Conservation (phyloP, 805 yeast species). For the Nakazawaea siamensis region DNA sequence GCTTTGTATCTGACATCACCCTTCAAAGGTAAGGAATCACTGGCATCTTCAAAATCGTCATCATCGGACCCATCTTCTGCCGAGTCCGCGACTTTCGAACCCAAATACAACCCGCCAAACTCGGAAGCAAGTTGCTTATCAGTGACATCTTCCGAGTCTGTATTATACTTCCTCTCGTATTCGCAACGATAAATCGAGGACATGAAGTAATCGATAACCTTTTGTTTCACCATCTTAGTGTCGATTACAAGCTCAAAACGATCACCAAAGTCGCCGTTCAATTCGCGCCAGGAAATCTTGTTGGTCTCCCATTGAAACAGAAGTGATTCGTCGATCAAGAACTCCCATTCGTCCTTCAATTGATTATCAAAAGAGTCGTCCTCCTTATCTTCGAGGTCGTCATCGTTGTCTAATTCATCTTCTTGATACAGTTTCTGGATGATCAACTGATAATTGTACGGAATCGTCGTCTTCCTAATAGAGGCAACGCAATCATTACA, state of each 20-base stretch:
- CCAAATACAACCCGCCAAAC: conserved; percentile 2
- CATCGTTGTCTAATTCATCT: conserved; percentile 54
- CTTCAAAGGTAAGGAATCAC: conserved; percentile 15
- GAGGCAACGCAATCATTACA: conserved; percentile 74
- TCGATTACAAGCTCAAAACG: conserved; percentile 73
- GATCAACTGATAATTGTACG: conserved; percentile 61
- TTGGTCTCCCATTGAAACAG: conserved; percentile 42
- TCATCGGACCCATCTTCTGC: conserved; percentile 22
- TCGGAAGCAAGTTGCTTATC: conserved; percentile 31
- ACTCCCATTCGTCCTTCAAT: conserved; percentile 59
- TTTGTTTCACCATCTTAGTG: conserved; percentile 39
- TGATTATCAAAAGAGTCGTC: conserved; percentile 25
- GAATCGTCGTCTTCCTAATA: conserved; percentile 59
- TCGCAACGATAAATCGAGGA: conserved; percentile 55
- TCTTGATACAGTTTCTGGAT: conserved; percentile 64
- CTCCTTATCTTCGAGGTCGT: conserved; percentile 36
- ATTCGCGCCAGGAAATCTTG: conserved; percentile 73
- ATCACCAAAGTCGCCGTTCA: conserved; percentile 83
- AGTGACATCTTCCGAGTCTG: conserved; percentile 36
- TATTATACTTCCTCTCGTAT: conserved; percentile 67
- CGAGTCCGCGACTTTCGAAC: conserved; percentile 15
- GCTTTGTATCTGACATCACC: conserved; percentile 10
- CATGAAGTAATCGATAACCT: conserved; percentile 57
- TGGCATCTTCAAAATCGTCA: conserved; percentile 20
- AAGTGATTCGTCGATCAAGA: conserved; percentile 55